phyloP scores from a whole-genome alignment of 768 basidiomycete species.

The Erythrobasidium yunnanense region DNA sequence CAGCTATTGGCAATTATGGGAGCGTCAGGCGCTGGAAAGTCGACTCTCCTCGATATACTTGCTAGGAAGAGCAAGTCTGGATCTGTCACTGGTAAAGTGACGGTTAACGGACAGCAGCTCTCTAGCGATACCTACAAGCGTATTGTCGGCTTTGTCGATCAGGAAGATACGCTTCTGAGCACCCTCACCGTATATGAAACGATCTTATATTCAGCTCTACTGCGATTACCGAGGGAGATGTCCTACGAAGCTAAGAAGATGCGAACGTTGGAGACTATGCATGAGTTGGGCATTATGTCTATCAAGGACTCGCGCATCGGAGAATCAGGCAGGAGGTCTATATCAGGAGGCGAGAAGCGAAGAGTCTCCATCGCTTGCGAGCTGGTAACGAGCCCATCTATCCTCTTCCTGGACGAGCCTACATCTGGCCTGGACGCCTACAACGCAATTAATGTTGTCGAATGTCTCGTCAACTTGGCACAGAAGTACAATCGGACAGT shows the following conservation, averaged over 20 bases:
- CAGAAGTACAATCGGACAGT: constrained; percentile 85
- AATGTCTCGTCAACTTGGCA: constrained; percentile 72
- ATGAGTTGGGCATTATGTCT: constrained; percentile 81
- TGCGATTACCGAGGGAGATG: constrained; percentile 89
- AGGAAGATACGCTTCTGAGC: constrained; percentile 94
- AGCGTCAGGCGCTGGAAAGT: constrained; percentile 57
- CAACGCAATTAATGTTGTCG: constrained; percentile 90
- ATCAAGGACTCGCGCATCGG: constrained; percentile 87
- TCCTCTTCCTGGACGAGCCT: constrained; percentile 92
- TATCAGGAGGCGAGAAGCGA: constrained; percentile 95
- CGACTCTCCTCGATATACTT: constrained; percentile 86
- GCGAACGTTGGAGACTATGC: constrained; percentile 86
- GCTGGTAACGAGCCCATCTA: constrained; percentile 89
- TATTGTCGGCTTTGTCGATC: constrained; percentile 90
- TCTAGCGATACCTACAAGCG: constrained; percentile 63
- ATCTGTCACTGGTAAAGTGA: constrained; percentile 56
- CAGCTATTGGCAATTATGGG: constrained; percentile 82
- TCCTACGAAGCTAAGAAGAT: constrained; percentile 87
- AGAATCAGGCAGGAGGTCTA: constrained; percentile 72
- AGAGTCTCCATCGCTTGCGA: constrained; percentile 96
- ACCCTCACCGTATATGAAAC: constrained; percentile 98
- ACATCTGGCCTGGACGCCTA: constrained; percentile 91
- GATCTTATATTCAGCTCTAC: constrained; percentile 78
- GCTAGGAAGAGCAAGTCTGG: constrained; percentile 83
- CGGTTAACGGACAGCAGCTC: constrained; percentile 76